These are phyloP conservation scores for Globomyces pollinis-pini DNA, from an alignment of 192 early-diverging fungal genomes.

Conservation along the genomic window DNA sequence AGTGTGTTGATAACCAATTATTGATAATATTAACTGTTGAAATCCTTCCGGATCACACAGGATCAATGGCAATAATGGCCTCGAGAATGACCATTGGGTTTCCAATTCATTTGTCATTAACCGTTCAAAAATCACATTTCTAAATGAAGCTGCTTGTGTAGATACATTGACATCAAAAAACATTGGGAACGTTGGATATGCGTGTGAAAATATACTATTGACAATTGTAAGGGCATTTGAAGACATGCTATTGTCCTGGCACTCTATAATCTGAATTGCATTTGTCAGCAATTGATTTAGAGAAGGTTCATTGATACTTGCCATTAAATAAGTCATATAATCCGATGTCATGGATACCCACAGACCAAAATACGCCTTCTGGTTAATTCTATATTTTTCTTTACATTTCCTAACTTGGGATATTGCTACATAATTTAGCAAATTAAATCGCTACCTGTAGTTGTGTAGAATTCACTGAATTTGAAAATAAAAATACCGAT, in stretches of 20 bases:
- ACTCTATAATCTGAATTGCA: not conserved
- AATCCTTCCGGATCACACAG: conserved; percentile 3
- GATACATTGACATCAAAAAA: not conserved
- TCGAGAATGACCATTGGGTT: conserved; percentile 5
- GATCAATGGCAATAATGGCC: conserved; percentile 3
- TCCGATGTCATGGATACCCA: conserved; percentile 10
- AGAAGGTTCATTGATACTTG: not conserved
- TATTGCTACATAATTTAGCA: conserved; percentile 1
- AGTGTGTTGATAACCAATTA: too few species aligned
- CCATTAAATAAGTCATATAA: conserved; percentile 1
- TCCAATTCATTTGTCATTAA: conserved; percentile 1
- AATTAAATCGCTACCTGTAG: not conserved
- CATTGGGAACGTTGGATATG: not conserved
- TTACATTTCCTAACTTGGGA: conserved; percentile 1
- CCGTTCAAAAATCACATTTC: not conserved
- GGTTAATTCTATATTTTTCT: not conserved
- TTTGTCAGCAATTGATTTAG: conserved; percentile 3
- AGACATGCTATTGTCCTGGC: conserved; percentile 2
- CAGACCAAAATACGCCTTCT: conserved; percentile 1
- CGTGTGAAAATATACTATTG: conserved; percentile 3
- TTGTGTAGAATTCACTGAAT: not conserved
- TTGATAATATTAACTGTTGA: too few species aligned
- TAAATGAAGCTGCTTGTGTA: not conserved
- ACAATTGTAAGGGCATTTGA: not conserved
- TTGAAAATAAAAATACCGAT: not conserved